phyloP scores from a whole-genome alignment of 306 rosid species.

The Vicia sativa region DNA sequence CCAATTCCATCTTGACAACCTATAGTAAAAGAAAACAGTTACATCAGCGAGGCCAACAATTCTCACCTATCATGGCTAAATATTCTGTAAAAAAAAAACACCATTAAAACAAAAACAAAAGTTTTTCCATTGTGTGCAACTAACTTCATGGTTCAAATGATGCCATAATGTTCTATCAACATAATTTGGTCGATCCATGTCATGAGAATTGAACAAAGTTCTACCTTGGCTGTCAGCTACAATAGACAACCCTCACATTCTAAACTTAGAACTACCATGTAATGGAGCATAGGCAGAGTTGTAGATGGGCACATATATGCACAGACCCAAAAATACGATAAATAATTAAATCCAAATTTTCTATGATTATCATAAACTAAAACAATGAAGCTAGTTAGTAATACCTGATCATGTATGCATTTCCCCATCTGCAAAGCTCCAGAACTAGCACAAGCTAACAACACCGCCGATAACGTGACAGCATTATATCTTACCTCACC shows the following conservation, averaged over 20 bases:
- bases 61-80: conserved; percentile 12
- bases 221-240: not conserved
- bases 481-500: conserved; percentile 48
- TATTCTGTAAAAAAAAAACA: conserved; percentile 12
- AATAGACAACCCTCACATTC: not conserved
- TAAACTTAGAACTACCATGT: not conserved
- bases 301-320: not conserved
- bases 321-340: not conserved
- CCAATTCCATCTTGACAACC: conserved; percentile 73
- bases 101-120: not conserved
- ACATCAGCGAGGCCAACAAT: conserved; percentile 21
- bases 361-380: not conserved
- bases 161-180: not conserved
- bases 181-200: not conserved
- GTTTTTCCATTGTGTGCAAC: not conserved
- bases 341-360: conserved; percentile 22
- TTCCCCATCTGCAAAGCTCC: conserved; percentile 75
- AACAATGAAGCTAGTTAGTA: conserved; percentile 17
- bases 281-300: not conserved
- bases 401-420: conserved; percentile 81
- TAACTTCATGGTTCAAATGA: not conserved
- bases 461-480: conserved; percentile 66
- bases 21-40: conserved; percentile 34
- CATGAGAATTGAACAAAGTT: not conserved
- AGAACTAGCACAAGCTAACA: conserved; percentile 77